Evolutionary conservation across 1,284 basidiomycete genomes (phyloP), one percentile per base, ranked within the genome.

Genomic region (Cystobasidium pallidum): DNA sequence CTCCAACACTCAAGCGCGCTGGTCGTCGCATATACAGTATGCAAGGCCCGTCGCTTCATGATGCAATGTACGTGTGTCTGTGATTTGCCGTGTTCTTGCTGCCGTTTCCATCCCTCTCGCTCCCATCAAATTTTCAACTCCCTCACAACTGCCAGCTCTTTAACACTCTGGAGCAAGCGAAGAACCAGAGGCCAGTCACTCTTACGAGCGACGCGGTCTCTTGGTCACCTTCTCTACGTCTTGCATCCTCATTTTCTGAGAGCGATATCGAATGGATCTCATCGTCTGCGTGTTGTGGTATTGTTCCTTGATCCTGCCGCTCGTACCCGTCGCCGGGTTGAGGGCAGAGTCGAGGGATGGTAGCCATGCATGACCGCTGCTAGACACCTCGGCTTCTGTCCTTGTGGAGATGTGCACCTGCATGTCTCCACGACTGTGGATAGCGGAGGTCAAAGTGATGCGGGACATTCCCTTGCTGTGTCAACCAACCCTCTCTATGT

Each of bases 91-190:
- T 32, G 15, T 24, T 6, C 51, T 52, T 3, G 11, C 51, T 52
- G 24, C 54, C 32, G 7, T 32, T 57, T 34, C 54, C 19, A 57
- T 15, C 24, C 32, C 19, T n/a, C 17, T 32, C 6, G 36, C 36
- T 13, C 30, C 51, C 30, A 26, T 28, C 30, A 32, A 57, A 57
- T 57, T 57, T 57, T 57, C 54, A 17, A 57, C 10, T 28, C 17
- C 17, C 30, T 10, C 24, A 17, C 30, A 8, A 15, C 36, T 30
- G 6, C 30, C 41, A 61, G 68, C 68, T 54, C 59, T 55, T 32
- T 64, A 71, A 71, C 68, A 71, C 68, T 71, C 68, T 71, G 68
- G 68, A 64, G 21, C 61, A 49, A 52, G 45, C 58, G 57, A 57
- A 36, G 17, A n/a, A 57, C 13, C 7, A 17, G 3, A 39, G 26